Base-by-base conservation (phyloP, 371 early-diverging fungal species). In the Rhizopus arrhizus region DNA sequence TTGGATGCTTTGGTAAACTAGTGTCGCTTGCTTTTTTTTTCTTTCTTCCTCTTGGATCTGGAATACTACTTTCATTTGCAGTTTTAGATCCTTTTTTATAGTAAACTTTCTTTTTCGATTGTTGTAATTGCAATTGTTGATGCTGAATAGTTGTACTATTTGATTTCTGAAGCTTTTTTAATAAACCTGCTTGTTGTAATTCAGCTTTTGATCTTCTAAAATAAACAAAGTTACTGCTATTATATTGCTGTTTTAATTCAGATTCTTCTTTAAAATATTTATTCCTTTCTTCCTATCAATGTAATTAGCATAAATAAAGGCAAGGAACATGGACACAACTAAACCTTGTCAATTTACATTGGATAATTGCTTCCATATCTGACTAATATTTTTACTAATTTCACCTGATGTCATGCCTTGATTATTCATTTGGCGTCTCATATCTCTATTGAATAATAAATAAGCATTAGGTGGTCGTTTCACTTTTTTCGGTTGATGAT, bases 1-100 rank as follows among this genome's bases (percentile, higher is more conserved):
- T 89, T 34, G 91, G 90, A 59, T 91, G 91, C 55, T 89, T 89
- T 29, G 91, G 91, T n/a, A 86, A 85, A 22, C 22, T 22, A 0
- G 86, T 83, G 46, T 86, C 82, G 58, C 85, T 82, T 33, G 73
- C 68, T 22, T 81, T 76, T 56, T 85, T 86, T 66, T 87, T 89
- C 58, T 88, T 86, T 22, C 81, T 61, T n/a, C 86, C 78, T 40
- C 61, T 71, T 29, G 68, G 83, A 66, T 70, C 81, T 28, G 65
- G 72, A 3, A 67, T 72, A 28, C 68, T 62, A 0, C 65, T 62
- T 32, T 61, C 15, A 60, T 64, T 53, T 36, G 52, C 57, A 66
- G 46, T 32, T 51, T 36, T 53, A 55, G 69, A 55, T 65, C 66
- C 50, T 64, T 70, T 43, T 64, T 59, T 50, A 58, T 33, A 32